Evolutionary conservation across 306 rosid species (phyloP).

Genomic region (Fagus sylvatica): DNA sequence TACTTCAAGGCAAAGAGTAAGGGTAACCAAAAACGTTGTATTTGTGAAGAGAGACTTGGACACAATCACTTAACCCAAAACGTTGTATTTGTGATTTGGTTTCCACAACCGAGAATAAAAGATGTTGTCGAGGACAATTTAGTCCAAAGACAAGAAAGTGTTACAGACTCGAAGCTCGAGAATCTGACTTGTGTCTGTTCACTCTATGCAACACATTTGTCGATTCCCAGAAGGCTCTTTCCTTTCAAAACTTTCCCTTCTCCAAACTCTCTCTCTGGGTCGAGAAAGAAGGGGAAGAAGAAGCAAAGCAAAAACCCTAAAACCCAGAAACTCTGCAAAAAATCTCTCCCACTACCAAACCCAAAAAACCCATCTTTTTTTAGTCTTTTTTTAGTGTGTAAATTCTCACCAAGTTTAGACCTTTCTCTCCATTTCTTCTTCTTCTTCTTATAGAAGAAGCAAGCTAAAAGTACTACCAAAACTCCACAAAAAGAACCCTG

Average conservation of each 20-base stretch:
- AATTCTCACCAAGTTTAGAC: conserved; percentile 1
- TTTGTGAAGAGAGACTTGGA: too few relatives aligned
- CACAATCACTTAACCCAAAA: too few relatives aligned
- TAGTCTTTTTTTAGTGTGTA: not conserved
- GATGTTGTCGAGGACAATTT: conserved; percentile 28
- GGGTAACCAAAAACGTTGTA: too few relatives aligned
- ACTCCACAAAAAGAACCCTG: too few relatives aligned
- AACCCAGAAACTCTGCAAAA: conserved; percentile 1
- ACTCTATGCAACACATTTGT: conserved; percentile 33
- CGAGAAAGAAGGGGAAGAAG: not conserved
- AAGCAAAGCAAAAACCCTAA: conserved; percentile 35
- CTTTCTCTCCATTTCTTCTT: not conserved
- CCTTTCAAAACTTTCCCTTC: conserved; percentile 17
- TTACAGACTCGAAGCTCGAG: conserved; percentile 35
- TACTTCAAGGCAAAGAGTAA: too few relatives aligned
- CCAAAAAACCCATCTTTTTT: conserved; percentile 3
- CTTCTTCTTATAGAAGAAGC: too few relatives aligned
- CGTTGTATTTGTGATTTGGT: too few relatives aligned
- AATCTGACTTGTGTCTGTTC: conserved; percentile 34
- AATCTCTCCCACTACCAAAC: not conserved
- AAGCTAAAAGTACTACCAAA: too few relatives aligned
- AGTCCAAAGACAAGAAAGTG: conserved; percentile 22
- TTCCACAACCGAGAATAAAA: not conserved
- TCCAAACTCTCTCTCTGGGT: not conserved
- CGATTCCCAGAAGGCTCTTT: conserved; percentile 6